Evolutionary conservation across 176 grass and related monocot genomes (phyloP).

Genomic region (Oryza longistaminata): DNA sequence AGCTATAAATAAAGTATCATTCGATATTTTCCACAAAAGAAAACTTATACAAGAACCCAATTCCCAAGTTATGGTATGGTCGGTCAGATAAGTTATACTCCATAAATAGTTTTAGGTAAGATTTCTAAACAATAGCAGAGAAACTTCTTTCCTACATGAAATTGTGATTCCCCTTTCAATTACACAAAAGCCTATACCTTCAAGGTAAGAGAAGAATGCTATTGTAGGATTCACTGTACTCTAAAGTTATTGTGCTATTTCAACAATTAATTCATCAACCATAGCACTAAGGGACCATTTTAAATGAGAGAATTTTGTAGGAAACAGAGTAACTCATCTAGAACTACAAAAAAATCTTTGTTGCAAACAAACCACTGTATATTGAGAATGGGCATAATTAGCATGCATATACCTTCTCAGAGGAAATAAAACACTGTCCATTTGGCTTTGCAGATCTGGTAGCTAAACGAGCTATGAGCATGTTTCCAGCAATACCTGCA

Average conservation of each 20-base stretch:
- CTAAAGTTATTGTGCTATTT: background rate
- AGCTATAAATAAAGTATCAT: background rate
- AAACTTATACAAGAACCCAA: background rate
- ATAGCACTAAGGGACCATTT: background rate
- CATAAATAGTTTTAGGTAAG: background rate
- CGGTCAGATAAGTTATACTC: background rate
- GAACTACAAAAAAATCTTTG: background rate
- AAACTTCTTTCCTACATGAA: background rate
- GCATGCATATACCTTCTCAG: slow-evolving; percentile 62
- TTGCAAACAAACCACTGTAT: slow-evolving; percentile 18
- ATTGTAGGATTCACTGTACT: background rate
- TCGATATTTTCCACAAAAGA: background rate
- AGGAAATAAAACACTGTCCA: slow-evolving; percentile 79
- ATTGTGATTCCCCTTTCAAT: slow-evolving; percentile 1
- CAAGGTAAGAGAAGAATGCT: background rate
- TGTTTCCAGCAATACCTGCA: slow-evolving; percentile 87
- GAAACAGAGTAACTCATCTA: background rate
- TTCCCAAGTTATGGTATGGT: background rate
- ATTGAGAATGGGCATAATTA: background rate
- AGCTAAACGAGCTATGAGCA: slow-evolving; percentile 85
- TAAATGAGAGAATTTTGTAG: background rate
- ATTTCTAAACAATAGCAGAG: background rate
- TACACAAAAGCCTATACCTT: background rate
- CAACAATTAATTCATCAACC: slow-evolving; percentile 3
- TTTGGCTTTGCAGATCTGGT: slow-evolving; percentile 94